Conservation (phyloP, 2,329 filamentous ascomycete species). For the Xylaria sp. region DNA sequence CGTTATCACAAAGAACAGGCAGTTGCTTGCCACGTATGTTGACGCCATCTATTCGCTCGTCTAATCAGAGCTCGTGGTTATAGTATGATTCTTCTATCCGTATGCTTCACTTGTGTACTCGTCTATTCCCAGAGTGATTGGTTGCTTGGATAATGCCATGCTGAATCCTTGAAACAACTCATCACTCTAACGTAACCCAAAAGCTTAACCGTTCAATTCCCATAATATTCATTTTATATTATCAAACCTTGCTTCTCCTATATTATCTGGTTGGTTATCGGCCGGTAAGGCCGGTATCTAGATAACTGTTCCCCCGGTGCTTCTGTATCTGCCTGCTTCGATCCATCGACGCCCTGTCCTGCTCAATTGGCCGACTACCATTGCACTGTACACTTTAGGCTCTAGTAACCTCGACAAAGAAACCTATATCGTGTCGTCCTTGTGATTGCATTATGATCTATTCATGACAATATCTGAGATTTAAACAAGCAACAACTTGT, state of each 20-base stretch:
- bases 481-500: too few species aligned
- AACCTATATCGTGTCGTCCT: too few species aligned
- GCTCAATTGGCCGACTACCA: too few species aligned
- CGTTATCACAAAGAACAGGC: not conserved
- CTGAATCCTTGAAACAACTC: not conserved
- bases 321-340: not conserved
- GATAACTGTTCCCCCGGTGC: not conserved
- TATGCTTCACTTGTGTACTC: not conserved
- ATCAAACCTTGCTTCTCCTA: not conserved
- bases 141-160: not conserved
- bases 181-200: not conserved
- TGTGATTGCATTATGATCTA: too few species aligned
- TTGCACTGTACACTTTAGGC: too few species aligned
- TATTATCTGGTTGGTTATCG: not conserved
- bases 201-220: not conserved
- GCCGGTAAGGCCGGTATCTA: not conserved
- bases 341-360: not conserved
- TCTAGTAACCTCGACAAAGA: too few species aligned
- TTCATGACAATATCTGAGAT: too few species aligned
- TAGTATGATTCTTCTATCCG: not conserved
- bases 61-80: not conserved
- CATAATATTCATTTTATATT: not conserved
- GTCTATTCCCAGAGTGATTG: not conserved
- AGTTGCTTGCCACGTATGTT: not conserved
- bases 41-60: not conserved